Percentiles rank a stretch among this genome's conserved stretches.
These are phyloP conservation scores for Corymbia calophylla DNA, from an alignment of 441 rosid genomes.

Conservation along the genomic window DNA sequence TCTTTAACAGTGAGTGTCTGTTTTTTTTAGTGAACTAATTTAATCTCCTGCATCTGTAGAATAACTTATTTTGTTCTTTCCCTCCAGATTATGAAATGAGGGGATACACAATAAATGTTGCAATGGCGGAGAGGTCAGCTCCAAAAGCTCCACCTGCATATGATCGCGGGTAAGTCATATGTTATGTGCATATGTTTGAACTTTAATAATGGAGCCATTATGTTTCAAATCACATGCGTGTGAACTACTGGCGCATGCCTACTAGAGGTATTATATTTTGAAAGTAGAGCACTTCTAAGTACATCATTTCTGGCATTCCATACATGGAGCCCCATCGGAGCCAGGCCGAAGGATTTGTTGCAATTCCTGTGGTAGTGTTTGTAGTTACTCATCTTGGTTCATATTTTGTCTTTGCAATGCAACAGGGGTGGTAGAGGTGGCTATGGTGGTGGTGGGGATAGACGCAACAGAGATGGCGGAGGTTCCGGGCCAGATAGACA, in stretches of 20 bases:
- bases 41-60: not conserved
- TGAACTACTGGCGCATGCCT: not conserved
- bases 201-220: not conserved
- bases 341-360: not conserved
- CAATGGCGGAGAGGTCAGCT: slow-evolving; percentile 93
- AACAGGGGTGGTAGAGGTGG: slow-evolving; percentile 74
- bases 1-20: slow-evolving; percentile 55
- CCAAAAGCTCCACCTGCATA: slow-evolving; percentile 39
- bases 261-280: not conserved
- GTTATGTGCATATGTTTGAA: not conserved
- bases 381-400: not conserved
- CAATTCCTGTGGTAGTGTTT: not conserved
- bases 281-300: not conserved
- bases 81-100: slow-evolving; percentile 70
- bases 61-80: not conserved
- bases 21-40: not conserved
- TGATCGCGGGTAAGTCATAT: slow-evolving; percentile 52
- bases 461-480: slow-evolving; percentile 66
- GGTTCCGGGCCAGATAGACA: slow-evolving; percentile 90
- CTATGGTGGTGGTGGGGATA: slow-evolving; percentile 83
- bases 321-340: not conserved
- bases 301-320: not conserved
- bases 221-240: not conserved
- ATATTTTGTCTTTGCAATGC: slow-evolving; percentile 4
- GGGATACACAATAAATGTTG: slow-evolving; percentile 69